Evolutionary conservation across 305 asterid species (phyloP).

Genomic region (Fraxinus sp.): DNA sequence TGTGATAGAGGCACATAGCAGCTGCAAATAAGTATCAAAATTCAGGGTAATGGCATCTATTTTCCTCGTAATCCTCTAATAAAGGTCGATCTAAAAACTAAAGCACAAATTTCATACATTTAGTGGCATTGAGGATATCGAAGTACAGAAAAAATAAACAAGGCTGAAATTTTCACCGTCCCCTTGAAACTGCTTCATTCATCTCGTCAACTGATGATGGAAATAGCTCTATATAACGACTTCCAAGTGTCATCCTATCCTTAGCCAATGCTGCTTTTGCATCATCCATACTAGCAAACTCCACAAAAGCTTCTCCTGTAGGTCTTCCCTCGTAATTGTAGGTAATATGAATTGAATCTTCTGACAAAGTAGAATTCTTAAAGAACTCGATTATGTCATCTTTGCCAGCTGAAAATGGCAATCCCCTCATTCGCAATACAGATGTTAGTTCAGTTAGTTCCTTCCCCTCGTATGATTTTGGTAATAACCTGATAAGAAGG

Average conservation of each 20-base stretch:
- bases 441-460: conserved; percentile 57
- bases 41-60: neutral
- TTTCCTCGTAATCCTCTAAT: neutral
- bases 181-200: conserved; percentile 59
- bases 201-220: conserved; percentile 68
- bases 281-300: conserved; percentile 66
- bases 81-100: neutral
- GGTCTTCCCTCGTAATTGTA: conserved; percentile 68
- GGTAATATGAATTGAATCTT: conserved; percentile 61
- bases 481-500: conserved; percentile 47
- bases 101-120: conserved; percentile 16
- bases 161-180: conserved; percentile 45
- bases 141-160: neutral
- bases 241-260: conserved; percentile 93
- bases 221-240: conserved; percentile 85
- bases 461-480: conserved; percentile 58
- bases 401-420: conserved; percentile 89
- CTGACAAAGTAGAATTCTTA: conserved; percentile 54
- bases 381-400: conserved; percentile 84
- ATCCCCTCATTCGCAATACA: conserved; percentile 82
- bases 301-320: conserved; percentile 93
- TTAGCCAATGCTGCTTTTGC: conserved; percentile 73
- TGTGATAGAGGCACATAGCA: neutral
- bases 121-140: neutral
- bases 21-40: neutral